phyloP scores from a whole-genome alignment of 148 eudicot genomes.

The Vaccinium darrowii region DNA sequence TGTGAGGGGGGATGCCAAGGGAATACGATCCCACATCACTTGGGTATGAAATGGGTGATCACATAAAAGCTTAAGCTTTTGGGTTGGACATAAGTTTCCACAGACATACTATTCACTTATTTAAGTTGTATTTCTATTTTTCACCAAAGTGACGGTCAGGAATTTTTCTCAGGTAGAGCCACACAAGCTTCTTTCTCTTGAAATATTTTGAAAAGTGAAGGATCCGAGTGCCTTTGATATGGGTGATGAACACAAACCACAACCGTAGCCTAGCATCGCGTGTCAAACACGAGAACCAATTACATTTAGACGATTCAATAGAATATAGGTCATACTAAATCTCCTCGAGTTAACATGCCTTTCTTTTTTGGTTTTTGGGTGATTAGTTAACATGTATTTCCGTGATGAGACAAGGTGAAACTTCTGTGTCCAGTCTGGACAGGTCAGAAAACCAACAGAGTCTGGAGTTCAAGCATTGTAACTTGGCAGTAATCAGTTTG shows the following conservation, averaged over 20 bases:
- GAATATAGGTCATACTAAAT: neutral
- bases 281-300: neutral
- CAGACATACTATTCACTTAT: neutral
- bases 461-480: neutral
- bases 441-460: neutral
- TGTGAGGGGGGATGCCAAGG: no score
- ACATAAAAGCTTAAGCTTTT: no score
- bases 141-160: neutral
- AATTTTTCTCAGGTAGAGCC: neutral
- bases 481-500: neutral
- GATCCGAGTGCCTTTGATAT: neutral
- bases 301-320: neutral
- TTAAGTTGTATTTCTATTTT: neutral
- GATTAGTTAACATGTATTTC: neutral
- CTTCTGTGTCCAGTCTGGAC: neutral
- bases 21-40: no score
- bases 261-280: neutral
- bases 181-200: neutral
- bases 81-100: no score
- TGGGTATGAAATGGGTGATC: no score
- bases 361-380: neutral
- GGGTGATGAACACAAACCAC: neutral
- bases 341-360: neutral
- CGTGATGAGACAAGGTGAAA: neutral
- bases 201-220: neutral